Base-by-base conservation (phyloP, 805 yeast genomes). In the Candida nitratophila region DNA sequence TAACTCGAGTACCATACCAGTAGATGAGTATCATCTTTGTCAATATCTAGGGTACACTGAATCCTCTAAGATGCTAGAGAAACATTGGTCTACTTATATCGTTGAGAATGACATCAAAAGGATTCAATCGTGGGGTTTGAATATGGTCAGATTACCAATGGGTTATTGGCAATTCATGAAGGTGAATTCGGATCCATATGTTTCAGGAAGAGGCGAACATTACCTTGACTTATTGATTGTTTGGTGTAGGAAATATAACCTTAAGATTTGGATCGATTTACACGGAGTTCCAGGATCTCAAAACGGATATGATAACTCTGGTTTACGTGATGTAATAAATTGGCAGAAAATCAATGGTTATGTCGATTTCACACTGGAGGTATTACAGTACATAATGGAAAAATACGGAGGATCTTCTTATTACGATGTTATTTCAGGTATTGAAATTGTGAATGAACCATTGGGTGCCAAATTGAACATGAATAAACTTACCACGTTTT, bases 211-310 rank as follows among this genome's bases (percentile, higher is more conserved):
- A 34, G 96, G 86, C 64, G 76, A 67, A 46, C 60, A 65, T 9
- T 86, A 84, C 62, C 65, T 90, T 43, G 95, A 86, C 56, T 65
- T 73, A 56, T 96, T 96, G 15, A 65, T 90, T 36, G 73, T 59
- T 16, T 91, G 96, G 96, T 79, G 86, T 37, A 62, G 76, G 40
- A 66, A 69, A 16, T 57, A 80, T 50, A 74, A 71, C 35, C 58
- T 90, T 50, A 81, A 81, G 58, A 95, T 79, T 21, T 88, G 96
- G 96, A 74, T 90, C 37, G 97, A 91, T 63, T 65, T 90, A 56
- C 98, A 90, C 61, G 97, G 97, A 49, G 95, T 85, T n/a, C 95
- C 96, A 30, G 97, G 96, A 20, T 85, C 96, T 20, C 98, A 90
- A 64, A 90, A 90, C 61, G 97, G 97, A 14, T 91, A 88, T 57